A percentile compares a stretch with the other conserved stretches of the same genome.
phyloP scores from a whole-genome alignment of 129 eudicot genomes.

The Flaveria bidentis region DNA sequence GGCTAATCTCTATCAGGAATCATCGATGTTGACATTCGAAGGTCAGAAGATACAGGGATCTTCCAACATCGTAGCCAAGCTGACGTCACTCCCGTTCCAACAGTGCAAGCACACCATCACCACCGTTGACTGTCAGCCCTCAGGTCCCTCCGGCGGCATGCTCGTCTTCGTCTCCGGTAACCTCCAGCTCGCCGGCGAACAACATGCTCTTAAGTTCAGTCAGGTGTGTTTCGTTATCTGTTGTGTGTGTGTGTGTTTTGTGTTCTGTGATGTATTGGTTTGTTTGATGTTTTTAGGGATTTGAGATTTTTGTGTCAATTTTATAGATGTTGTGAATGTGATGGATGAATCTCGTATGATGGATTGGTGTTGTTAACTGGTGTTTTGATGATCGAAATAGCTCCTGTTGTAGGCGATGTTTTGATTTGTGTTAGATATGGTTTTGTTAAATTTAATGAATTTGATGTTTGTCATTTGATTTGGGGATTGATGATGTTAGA shows the following conservation, averaged over 20 bases:
- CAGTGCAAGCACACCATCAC: slow-evolving; percentile 66
- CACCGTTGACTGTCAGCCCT: slow-evolving; percentile 67
- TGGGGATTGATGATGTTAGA: not conserved
- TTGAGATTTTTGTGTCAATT: no score
- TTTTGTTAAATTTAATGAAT: not conserved
- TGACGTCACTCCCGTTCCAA: slow-evolving; percentile 59
- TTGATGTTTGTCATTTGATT: not conserved
- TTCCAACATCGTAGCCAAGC: slow-evolving; percentile 49
- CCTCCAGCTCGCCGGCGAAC: slow-evolving; percentile 66
- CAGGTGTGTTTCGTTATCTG: slow-evolving; percentile 34
- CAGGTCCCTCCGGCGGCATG: slow-evolving; percentile 61
- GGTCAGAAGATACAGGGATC: slow-evolving; percentile 63
- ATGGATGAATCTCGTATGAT: no score
- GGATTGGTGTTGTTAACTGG: not conserved
- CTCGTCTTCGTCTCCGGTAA: slow-evolving; percentile 62
- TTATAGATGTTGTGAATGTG: no score
- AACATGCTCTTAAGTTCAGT: slow-evolving; percentile 66
- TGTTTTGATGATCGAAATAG: not conserved
- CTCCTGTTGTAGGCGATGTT: not conserved
- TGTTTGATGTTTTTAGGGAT: no score
- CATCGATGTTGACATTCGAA: slow-evolving; percentile 60
- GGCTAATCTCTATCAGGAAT: slow-evolving; percentile 51
- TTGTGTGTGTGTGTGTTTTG: no score
- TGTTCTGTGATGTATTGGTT: not conserved
- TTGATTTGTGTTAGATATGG: not conserved